These are phyloP conservation scores for Kernera saxatilis DNA, from an alignment of 345 rosid species.

Conservation along the genomic window DNA sequence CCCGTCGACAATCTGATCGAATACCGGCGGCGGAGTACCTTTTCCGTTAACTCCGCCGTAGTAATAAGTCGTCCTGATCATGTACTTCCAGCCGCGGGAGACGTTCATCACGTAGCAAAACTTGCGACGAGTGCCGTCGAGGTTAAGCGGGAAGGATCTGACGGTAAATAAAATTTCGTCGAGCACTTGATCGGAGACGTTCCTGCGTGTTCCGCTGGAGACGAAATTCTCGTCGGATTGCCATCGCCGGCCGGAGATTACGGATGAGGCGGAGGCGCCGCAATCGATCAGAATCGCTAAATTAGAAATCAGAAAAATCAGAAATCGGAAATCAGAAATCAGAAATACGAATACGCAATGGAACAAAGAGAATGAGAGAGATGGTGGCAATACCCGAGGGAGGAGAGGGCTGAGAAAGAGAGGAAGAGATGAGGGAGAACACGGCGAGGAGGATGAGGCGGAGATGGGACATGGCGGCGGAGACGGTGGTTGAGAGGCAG, in stretches of 20 bases:
- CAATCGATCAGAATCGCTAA: conserved; percentile 69
- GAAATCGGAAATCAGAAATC: neutral
- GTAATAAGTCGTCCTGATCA: conserved; percentile 68
- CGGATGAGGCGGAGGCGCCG: conserved; percentile 43
- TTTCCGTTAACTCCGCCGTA: conserved; percentile 77
- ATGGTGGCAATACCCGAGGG: conserved; percentile 30
- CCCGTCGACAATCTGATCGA: conserved; percentile 91
- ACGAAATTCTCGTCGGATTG: conserved; percentile 46
- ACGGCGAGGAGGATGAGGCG: conserved; percentile 26
- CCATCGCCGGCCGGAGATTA: conserved; percentile 52
- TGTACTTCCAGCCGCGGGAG: conserved; percentile 53
- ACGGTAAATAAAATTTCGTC: conserved; percentile 50
- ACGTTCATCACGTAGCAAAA: conserved; percentile 60
- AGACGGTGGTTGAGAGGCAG: conserved; percentile 1
- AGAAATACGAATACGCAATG: neutral
- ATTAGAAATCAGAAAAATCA: neutral
- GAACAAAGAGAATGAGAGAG: neutral
- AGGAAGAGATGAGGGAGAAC: conserved; percentile 33
- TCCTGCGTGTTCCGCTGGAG: conserved; percentile 45
- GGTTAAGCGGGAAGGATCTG: conserved; percentile 64
- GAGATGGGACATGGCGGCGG: conserved; percentile 30
- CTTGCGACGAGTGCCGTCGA: conserved; percentile 36
- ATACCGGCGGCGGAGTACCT: conserved; percentile 57
- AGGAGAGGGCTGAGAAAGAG: conserved; percentile 40
- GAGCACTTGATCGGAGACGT: conserved; percentile 30